Evolutionary conservation across 352 stramenopile species (phyloP).

Genomic region (Globisporangium orthogonon): DNA sequence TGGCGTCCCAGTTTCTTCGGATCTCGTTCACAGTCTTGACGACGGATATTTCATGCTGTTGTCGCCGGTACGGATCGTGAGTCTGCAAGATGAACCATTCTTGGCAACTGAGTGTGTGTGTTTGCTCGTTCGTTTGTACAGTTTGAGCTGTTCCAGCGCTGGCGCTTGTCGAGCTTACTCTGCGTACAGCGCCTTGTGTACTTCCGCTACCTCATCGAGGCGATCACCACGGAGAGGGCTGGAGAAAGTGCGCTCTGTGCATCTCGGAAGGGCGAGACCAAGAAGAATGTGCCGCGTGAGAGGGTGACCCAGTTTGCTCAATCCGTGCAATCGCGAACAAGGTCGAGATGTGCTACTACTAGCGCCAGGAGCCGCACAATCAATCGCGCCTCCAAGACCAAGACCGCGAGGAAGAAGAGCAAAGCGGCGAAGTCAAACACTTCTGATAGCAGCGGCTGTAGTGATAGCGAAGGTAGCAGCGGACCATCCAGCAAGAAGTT

Average conservation of each 20-base stretch:
- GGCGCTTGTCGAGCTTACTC: conserved; percentile 39
- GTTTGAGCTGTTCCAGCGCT: conserved; percentile 28
- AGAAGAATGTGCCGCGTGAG: not conserved
- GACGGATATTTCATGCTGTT: conserved; percentile 19
- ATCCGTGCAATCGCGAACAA: conserved; percentile 6
- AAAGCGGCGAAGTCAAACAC: not conserved
- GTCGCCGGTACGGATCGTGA: conserved; percentile 25
- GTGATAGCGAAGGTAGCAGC: not conserved
- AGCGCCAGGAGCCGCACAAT: not conserved
- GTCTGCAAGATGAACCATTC: not conserved
- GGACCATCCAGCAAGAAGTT: not conserved
- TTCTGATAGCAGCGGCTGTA: not conserved
- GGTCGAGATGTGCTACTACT: no score
- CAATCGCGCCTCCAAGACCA: not conserved
- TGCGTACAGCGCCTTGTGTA: conserved; percentile 48
- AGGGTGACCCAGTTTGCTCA: not conserved
- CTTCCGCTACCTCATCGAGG: conserved; percentile 43
- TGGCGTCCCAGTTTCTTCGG: not conserved
- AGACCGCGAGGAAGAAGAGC: not conserved
- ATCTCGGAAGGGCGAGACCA: not conserved
- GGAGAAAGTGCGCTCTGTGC: not conserved
- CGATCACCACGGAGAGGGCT: conserved; percentile 19
- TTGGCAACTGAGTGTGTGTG: not conserved
- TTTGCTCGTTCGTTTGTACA: conserved; percentile 10
- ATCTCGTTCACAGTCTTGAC: not conserved